phyloP scores from a whole-genome alignment of 2,329 filamentous ascomycete species.

The Onygenales sp. region DNA sequence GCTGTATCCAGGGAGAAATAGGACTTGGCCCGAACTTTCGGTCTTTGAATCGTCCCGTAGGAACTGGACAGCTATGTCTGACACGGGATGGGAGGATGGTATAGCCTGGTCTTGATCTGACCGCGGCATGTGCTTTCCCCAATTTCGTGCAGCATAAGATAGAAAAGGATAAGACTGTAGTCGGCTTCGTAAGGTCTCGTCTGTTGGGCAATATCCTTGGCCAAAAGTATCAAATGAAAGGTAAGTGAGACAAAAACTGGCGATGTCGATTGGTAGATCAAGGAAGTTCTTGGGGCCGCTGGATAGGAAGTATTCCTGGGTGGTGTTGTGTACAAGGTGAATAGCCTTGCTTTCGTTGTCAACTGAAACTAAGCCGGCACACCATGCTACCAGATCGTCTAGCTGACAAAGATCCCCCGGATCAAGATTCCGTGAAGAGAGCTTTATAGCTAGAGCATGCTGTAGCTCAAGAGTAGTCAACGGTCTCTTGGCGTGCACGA shows the following conservation, averaged over 20 bases:
- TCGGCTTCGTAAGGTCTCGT: too few relatives aligned
- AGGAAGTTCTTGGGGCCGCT: constrained; percentile 20
- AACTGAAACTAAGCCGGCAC: constrained; percentile 15
- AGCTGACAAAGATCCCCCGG: not conserved
- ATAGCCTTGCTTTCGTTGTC: constrained; percentile 13
- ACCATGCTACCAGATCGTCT: constrained; percentile 10
- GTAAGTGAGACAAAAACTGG: constrained; percentile 19
- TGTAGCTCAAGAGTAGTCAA: constrained; percentile 15
- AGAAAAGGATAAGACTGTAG: too few relatives aligned
- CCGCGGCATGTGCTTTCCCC: too few relatives aligned
- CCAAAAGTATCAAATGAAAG: constrained; percentile 14
- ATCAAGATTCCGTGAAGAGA: constrained; percentile 9
- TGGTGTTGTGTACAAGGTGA: constrained; percentile 28
- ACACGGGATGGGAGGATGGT: too few relatives aligned
- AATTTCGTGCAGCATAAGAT: too few relatives aligned
- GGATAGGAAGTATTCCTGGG: constrained; percentile 36
- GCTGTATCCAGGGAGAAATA: too few relatives aligned
- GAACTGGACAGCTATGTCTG: too few relatives aligned
- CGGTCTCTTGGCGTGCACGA: constrained; percentile 5
- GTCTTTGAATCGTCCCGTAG: too few relatives aligned
- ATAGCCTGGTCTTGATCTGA: too few relatives aligned
- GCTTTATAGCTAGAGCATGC: constrained; percentile 15
- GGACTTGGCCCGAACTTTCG: too few relatives aligned
- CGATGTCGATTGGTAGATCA: constrained; percentile 12
- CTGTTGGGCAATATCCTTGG: too few relatives aligned